phyloP scores from a whole-genome alignment of 495 filamentous ascomycete species.

The Haplographium delicatum region DNA sequence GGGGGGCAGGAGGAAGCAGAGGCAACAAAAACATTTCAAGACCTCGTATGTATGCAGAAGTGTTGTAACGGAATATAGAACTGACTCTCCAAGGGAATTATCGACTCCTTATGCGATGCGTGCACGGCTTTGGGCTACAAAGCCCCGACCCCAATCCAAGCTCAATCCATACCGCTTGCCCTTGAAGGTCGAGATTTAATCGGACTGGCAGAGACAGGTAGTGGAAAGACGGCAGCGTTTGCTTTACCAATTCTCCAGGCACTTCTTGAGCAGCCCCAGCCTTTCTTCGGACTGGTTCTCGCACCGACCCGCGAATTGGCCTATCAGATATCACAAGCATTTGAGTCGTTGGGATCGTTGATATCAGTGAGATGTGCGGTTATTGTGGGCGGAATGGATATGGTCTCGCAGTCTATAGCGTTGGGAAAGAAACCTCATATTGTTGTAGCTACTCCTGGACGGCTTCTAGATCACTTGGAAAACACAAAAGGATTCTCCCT shows the following conservation, averaged over 20 bases:
- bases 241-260: constrained; percentile 83
- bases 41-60: constrained; percentile 45
- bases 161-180: constrained; percentile 72
- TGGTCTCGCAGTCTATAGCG: constrained; percentile 82
- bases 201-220: constrained; percentile 89
- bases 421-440: constrained; percentile 91
- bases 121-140: constrained; percentile 79
- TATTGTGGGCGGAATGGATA: constrained; percentile 91
- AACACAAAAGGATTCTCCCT: constrained; percentile 95
- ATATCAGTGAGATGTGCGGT: constrained; percentile 76
- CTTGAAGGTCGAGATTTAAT: constrained; percentile 81
- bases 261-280: constrained; percentile 75
- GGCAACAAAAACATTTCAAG: constrained; percentile 64
- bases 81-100: constrained; percentile 54
- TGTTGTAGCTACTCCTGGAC: constrained; percentile 81
- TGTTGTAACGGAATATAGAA: not conserved
- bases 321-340: constrained; percentile 78
- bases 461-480: constrained; percentile 88
- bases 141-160: constrained; percentile 74
- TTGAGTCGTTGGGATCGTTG: constrained; percentile 76
- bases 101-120: constrained; percentile 81
- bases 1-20: constrained; percentile 5
- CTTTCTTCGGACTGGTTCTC: constrained; percentile 74
- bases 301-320: constrained; percentile 92
- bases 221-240: constrained; percentile 91